Evolutionary conservation across 306 rosid species (phyloP), one percentile per base, ranked within the genome.

Genomic region (Vachellia pachyceras): DNA sequence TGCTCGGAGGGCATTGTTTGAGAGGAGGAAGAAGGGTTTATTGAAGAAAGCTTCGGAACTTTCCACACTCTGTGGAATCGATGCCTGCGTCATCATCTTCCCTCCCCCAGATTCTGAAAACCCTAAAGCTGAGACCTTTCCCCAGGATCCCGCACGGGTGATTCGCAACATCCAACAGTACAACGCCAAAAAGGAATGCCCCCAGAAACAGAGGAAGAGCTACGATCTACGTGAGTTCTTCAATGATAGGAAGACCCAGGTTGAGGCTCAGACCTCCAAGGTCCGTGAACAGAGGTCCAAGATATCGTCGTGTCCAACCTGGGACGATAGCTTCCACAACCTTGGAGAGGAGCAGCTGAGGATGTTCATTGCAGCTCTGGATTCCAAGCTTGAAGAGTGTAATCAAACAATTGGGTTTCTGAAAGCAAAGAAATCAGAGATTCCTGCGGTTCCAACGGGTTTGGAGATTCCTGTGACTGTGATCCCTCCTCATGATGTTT

Each of bases 21-120:
- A 42, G 40, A 79, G 73, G 72, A 79, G 83, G 66, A 79, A 79
- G 83, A 71, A n/a, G 39, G 78, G 83, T 1, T 33, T 79, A 20
- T 6, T 79, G 29, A 79, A 79, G 72, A 79, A 79, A 33, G 78
- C 78, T 17, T 35, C 49, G 4, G 78, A 79, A 33, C 12, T 79
- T 1, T 71, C 77, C 71, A 79, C 77, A 10, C 52, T 46, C 82
- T 79, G 2, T 79, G 82, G n/a, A 49, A 40, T 72, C 23, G 39
- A 71, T 33, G 13, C 47, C 6, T 79, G 77, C 6, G 3, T 79
- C 39, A 57, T 79, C 10, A 60, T 66, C 72, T 36, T 3, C 45
- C 72, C 45, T 29, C 69, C 41, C 33, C 17, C 5, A 0, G 40
- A 61, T 7, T 54, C 60, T 0, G 15, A 23, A 3, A 1, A 10